Evolutionary conservation across 1,284 basidiomycete species (phyloP).

Genomic region (Austroboletus novae-zelandiae): DNA sequence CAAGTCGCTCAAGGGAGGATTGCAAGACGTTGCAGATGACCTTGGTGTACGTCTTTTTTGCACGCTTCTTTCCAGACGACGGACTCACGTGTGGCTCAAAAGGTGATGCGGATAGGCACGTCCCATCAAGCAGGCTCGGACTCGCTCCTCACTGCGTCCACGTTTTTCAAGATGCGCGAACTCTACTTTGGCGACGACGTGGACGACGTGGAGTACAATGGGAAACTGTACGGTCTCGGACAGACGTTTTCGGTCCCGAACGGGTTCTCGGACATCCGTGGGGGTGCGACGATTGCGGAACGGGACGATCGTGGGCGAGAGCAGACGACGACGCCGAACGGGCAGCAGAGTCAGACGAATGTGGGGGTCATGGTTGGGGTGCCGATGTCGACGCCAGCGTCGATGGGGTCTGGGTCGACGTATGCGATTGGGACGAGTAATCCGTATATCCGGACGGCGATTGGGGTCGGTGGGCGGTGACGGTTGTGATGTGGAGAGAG

Average conservation of each 20-base stretch:
- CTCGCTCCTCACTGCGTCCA: conserved; percentile 87
- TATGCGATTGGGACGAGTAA: conserved; percentile 62
- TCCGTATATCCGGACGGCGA: conserved; percentile 59
- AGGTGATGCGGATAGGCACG: conserved; percentile 74
- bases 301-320: conserved; percentile 59
- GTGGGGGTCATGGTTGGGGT: conserved; percentile 36
- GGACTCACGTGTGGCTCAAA: neutral
- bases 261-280: conserved; percentile 57
- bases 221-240: conserved; percentile 75
- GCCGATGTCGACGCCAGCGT: conserved; percentile 29
- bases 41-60: conserved; percentile 56
- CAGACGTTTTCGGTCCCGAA: conserved; percentile 68
- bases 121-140: conserved; percentile 98
- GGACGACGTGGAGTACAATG: conserved; percentile 75
- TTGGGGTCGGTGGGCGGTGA: conserved; percentile 63
- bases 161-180: conserved; percentile 95
- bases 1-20: conserved; percentile 88
- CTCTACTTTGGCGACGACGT: conserved; percentile 87
- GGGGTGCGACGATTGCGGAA: conserved; percentile 76
- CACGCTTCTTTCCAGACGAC: no score
- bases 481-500: neutral
- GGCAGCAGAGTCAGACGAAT: conserved; percentile 35
- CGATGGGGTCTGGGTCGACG: conserved; percentile 39
- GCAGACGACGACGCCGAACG: conserved; percentile 30
- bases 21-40: conserved; percentile 96